Evolutionary conservation across 352 stramenopile genomes (phyloP).

Genomic region (Phytophthora hybrid): DNA sequence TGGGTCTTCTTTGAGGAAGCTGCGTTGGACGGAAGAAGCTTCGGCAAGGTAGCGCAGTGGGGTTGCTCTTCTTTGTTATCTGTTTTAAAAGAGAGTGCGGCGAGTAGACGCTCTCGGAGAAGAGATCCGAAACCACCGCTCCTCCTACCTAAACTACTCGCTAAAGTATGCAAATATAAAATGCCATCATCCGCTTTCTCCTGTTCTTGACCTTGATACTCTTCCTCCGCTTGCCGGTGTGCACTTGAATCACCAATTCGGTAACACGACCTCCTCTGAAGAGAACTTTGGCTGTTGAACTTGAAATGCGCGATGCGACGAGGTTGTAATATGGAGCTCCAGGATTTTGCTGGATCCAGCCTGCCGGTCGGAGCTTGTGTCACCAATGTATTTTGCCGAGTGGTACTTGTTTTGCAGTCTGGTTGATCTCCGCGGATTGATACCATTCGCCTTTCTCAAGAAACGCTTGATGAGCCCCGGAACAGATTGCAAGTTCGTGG

Average conservation of each 20-base stretch:
- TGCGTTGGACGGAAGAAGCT: not conserved
- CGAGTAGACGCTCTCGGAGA: not conserved
- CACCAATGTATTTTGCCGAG: too few relatives aligned
- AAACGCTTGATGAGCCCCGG: too few relatives aligned
- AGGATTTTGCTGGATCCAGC: not conserved
- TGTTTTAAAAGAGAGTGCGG: constrained; percentile 9
- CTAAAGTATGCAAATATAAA: not conserved
- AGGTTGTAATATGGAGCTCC: not conserved
- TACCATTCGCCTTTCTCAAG: too few relatives aligned
- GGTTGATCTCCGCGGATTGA: too few relatives aligned
- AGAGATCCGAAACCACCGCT: not conserved
- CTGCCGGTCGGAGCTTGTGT: not conserved
- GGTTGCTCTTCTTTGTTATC: not conserved
- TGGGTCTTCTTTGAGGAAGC: constrained; percentile 3
- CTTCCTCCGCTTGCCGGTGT: not conserved
- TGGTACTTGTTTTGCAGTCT: not conserved
- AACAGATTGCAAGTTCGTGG: too few relatives aligned
- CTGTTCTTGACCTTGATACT: not conserved
- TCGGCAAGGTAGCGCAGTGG: not conserved
- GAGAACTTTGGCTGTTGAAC: not conserved
- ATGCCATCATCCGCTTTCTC: too few relatives aligned
- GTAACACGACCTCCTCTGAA: not conserved
- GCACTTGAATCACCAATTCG: not conserved
- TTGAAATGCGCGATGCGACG: too few relatives aligned
- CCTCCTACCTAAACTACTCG: not conserved